These are phyloP conservation scores for Melastoma candidum DNA, from an alignment of 441 rosid species.

Conservation along the genomic window DNA sequence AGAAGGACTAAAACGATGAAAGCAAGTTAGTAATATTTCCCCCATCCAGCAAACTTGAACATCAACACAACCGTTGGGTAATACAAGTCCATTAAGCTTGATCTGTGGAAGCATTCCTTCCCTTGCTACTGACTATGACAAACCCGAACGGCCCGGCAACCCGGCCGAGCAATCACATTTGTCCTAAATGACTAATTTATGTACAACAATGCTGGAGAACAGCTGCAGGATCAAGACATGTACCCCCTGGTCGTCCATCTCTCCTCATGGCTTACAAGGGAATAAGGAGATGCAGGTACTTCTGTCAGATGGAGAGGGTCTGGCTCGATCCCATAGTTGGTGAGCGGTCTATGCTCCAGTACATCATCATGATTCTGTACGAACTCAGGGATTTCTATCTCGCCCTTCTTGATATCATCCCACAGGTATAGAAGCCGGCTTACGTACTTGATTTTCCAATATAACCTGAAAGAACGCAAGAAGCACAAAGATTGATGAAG, in stretches of 20 bases:
- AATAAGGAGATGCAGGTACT: conserved; percentile 38
- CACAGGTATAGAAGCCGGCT: conserved; percentile 64
- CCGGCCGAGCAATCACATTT: no score
- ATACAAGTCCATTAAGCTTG: no score
- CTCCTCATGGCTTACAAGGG: conserved; percentile 53
- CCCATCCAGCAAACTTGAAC: no score
- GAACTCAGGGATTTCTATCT: conserved; percentile 58
- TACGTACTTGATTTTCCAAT: conserved; percentile 67
- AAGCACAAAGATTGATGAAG: conserved; percentile 2
- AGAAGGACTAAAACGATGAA: no score
- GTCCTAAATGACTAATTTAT: no score
- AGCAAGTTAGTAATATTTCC: no score
- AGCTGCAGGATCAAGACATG: conserved; percentile 14
- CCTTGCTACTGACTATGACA: no score
- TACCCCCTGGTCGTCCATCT: conserved; percentile 55
- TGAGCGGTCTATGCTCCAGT: conserved; percentile 67
- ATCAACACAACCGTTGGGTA: no score
- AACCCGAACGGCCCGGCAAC: no score
- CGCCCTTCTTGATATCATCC: conserved; percentile 53
- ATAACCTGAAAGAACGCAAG: conserved; percentile 25
- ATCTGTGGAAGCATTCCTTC: no score
- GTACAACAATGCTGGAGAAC: not conserved
- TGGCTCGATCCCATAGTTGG: conserved; percentile 81
- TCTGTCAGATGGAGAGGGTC: conserved; percentile 58
- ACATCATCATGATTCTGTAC: conserved; percentile 48